phyloP scores from a whole-genome alignment of 2,329 filamentous ascomycete species.

The Nemania serpens region DNA sequence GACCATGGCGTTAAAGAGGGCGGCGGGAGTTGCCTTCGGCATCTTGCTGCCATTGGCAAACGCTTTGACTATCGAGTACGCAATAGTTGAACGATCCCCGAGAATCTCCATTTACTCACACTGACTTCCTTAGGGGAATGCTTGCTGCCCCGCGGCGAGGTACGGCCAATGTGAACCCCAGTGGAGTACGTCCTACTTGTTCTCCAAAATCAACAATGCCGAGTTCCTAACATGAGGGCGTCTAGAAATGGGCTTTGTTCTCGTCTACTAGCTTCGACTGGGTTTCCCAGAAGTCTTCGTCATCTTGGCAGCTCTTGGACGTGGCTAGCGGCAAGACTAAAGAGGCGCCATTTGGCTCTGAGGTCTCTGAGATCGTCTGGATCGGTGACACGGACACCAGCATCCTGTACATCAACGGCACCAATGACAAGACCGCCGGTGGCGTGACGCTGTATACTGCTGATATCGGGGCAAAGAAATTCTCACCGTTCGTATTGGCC shows the following conservation, averaged over 20 bases:
- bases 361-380: constrained; percentile 25
- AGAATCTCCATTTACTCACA: background rate
- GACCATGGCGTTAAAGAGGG: constrained; percentile 20
- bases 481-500: constrained; percentile 21
- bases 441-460: constrained; percentile 25
- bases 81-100: background rate
- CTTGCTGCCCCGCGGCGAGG: constrained; percentile 25
- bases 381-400: constrained; percentile 19
- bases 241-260: constrained; percentile 23
- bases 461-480: constrained; percentile 20
- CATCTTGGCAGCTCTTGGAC: constrained; percentile 24
- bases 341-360: constrained; percentile 21
- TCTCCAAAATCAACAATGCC: background rate
- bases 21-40: constrained; percentile 13
- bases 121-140: constrained; percentile 20
- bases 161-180: constrained; percentile 22
- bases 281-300: constrained; percentile 11
- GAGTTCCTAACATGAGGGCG: constrained; percentile 1
- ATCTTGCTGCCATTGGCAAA: constrained; percentile 16
- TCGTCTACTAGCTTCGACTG: constrained; percentile 23
- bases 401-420: constrained; percentile 26
- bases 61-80: constrained; percentile 21
- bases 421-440: constrained; percentile 19
- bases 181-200: constrained; percentile 15
- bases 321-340: constrained; percentile 18